Base-by-base conservation (phyloP, 306 rosid species). In the Casuarina equisetifolia region DNA sequence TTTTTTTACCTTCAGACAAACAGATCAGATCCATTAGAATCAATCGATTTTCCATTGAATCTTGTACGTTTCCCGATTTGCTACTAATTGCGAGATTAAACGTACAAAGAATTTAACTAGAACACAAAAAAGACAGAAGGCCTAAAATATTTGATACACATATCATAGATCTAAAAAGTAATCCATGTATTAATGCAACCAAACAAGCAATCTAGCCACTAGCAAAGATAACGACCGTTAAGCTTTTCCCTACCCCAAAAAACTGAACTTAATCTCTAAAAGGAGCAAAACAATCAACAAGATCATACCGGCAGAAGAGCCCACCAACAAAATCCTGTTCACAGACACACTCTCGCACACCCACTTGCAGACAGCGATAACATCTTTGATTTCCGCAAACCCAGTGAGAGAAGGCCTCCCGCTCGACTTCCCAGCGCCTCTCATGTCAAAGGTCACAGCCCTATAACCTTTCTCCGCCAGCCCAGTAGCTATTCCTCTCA, bases 291-390 rank as follows among this genome's bases (percentile, higher is more conserved):
- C 5, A 19, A 12, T 6, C 15, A 44, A 72, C 3, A 75, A 36
- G 2, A 20, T n/a, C 5, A 43, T 86, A 96, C 98, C 98, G 82
- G 99, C 99, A 35, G 99, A 96, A 83, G 98, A 96, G 76, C 99
- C 98, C 39, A 96, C 80, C 86, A 96, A 72, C 55, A 96, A 52
- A 49, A 91, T 86, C 67, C 73, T 83, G 8, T 72, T 52, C 40
- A 78, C 74, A 17, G 89, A 81, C 38, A 85, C 82, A 77, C 75
- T 39, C 19, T 81, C 68, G 71, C 69, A 81, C 69, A 85, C 83
- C 92, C 90, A 91, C 40, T 88, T 87, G 84, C 83, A 96, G 63
- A 96, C 91, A 68, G 92, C 85, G 77, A 84, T 9, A 2, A 92
- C 93, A 88, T 92, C 98, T 79, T 87, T 91, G 68, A 92, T 83